Evolutionary conservation across 805 yeast species (phyloP).

Genomic region (Hanseniaspora mollemarum): DNA sequence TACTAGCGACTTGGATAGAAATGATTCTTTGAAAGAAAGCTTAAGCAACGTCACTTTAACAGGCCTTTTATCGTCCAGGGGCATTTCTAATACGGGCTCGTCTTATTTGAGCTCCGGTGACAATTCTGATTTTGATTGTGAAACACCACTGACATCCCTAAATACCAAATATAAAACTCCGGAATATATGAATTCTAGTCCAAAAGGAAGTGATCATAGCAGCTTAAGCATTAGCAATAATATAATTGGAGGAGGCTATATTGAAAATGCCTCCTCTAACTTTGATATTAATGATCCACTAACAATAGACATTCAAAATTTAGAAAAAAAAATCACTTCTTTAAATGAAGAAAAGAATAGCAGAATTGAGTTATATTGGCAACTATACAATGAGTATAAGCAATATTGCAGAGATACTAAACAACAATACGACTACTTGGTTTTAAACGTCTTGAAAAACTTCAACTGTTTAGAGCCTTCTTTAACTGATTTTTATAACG

Average conservation of each 20-base stretch:
- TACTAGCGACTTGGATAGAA: conserved; percentile 3
- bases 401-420: conserved; percentile 37
- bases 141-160: not conserved
- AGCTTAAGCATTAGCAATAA: not conserved
- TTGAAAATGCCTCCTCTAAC: not conserved
- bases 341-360: conserved; percentile 27
- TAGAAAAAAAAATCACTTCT: conserved; percentile 1
- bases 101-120: conserved; percentile 5
- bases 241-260: not conserved
- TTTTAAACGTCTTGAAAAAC: conserved; percentile 37
- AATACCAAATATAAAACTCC: not conserved
- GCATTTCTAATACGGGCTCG: not conserved
- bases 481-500: conserved; percentile 31
- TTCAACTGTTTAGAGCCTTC: conserved; percentile 34
- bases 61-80: not conserved
- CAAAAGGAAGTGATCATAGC: not conserved
- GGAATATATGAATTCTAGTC: not conserved
- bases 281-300: conserved; percentile 31
- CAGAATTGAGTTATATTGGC: conserved; percentile 44
- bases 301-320: conserved; percentile 18
- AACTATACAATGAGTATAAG: conserved; percentile 42
- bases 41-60: not conserved
- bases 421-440: conserved; percentile 37
- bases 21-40: not conserved
- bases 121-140: conserved; percentile 11